Evolutionary conservation across 352 stramenopile genomes (phyloP).

Genomic region (Phytophthora ohioensis): DNA sequence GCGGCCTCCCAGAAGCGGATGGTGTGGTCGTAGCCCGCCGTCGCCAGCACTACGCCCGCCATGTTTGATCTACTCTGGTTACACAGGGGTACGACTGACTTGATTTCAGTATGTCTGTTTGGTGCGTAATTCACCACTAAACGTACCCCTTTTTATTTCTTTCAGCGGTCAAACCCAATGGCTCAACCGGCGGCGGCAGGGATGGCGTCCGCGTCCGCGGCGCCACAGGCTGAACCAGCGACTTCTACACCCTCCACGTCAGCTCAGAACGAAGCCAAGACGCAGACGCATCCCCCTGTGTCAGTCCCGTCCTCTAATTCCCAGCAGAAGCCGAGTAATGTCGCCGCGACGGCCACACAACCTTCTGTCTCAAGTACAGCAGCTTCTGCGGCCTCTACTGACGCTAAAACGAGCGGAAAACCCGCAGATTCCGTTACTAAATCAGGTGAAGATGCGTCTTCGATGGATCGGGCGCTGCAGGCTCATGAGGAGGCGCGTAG

Average conservation of each 20-base stretch:
- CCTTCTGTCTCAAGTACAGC: constrained; percentile 26
- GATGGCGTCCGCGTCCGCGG: constrained; percentile 22
- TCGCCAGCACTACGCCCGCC: constrained; percentile 95
- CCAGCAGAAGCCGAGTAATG: constrained; percentile 25
- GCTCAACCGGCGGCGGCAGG: constrained; percentile 22
- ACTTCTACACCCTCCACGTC: not conserved
- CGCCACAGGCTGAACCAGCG: constrained; percentile 13
- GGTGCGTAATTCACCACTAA: not conserved
- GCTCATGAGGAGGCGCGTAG: constrained; percentile 36
- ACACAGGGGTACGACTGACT: constrained; percentile 9
- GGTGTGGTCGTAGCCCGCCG: constrained; percentile 98
- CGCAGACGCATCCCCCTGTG: not conserved
- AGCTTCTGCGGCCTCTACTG: constrained; percentile 44
- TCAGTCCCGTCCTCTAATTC: constrained; percentile 1
- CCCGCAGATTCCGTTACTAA: constrained; percentile 24
- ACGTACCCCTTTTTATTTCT: constrained; percentile 11
- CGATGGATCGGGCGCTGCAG: constrained; percentile 22
- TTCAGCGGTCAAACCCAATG: constrained; percentile 22
- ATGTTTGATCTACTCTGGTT: constrained; percentile 43
- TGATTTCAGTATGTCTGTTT: constrained; percentile 12
- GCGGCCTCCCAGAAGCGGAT: constrained; percentile 99
- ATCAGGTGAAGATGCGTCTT: constrained; percentile 14
- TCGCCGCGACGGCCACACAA: constrained; percentile 10
- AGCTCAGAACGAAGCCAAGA: constrained; percentile 16
- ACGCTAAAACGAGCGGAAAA: constrained; percentile 27